Evolutionary conservation across 441 rosid species (phyloP).

Genomic region (Syzygium syzygioides): DNA sequence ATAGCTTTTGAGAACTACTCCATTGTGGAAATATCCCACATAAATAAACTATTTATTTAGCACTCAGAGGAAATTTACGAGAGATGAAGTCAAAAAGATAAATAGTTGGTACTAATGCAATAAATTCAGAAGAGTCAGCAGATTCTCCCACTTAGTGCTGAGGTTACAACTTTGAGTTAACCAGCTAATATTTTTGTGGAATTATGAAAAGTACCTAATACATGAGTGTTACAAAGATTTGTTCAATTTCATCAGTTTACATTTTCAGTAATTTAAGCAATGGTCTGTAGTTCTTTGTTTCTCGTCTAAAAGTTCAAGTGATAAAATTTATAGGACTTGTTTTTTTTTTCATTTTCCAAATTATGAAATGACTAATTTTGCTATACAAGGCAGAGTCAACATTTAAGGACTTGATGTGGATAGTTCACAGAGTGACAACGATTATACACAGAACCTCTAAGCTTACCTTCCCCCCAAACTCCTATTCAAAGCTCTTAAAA

Average conservation of each 20-base stretch:
- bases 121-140: not conserved
- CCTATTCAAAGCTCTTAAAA: conserved; percentile 70
- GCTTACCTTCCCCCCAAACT: conserved; percentile 94
- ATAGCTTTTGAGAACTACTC: not conserved
- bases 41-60: not conserved
- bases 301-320: not conserved
- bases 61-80: not conserved
- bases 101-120: not conserved
- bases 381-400: not conserved
- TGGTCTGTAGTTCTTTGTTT: not conserved
- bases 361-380: not conserved
- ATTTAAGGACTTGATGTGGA: not conserved
- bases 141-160: not conserved
- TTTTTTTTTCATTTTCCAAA: not conserved
- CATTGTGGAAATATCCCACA: not conserved
- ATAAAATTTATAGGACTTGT: not conserved
- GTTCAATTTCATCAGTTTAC: not conserved
- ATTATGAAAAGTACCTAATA: not conserved
- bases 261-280: not conserved
- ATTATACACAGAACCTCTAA: not conserved
- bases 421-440: not conserved
- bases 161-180: not conserved
- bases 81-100: not conserved
- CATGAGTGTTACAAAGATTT: not conserved
- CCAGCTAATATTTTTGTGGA: not conserved